These are phyloP conservation scores for Triticum turgidum DNA, from an alignment of 176 grass and related monocot species.

Conservation along the genomic window DNA sequence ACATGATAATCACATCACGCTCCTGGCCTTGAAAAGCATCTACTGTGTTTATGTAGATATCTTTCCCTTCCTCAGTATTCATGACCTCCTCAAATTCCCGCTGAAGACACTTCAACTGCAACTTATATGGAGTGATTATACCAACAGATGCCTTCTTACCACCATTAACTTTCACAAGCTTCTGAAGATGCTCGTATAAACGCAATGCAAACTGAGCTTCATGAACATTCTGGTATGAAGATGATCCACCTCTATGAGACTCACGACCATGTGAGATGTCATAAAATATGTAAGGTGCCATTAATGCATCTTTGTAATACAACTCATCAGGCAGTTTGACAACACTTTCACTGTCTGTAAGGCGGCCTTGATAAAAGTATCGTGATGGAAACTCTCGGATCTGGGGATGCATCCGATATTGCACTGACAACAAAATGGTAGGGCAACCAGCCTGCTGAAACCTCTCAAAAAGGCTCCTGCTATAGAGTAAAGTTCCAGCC, in stretches of 20 bases:
- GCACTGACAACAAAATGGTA: conserved; percentile 91
- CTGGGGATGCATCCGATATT: conserved; percentile 99
- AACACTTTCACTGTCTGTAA: conserved; percentile 93
- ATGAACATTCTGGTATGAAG: conserved; percentile 88
- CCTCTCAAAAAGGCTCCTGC: conserved; percentile 97
- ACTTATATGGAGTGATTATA: conserved; percentile 99
- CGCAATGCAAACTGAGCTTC: conserved; percentile 86
- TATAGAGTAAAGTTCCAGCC: conserved; percentile 93
- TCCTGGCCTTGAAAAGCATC: conserved; percentile 99
- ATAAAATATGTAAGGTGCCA: conserved; percentile 89
- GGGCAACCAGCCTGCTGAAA: conserved; percentile 96
- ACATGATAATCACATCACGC: conserved; percentile 99
- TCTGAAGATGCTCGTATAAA: conserved; percentile 87
- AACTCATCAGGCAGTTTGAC: conserved; percentile 68
- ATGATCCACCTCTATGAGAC: conserved; percentile 91
- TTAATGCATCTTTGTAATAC: conserved; percentile 76
- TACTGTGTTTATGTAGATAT: conserved; percentile 99
- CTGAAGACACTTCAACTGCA: conserved; percentile 97
- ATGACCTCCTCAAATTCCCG: conserved; percentile 85
- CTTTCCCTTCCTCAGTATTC: conserved; percentile 89
- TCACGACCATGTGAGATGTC: conserved; percentile 92
- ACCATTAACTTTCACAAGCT: conserved; percentile 73
- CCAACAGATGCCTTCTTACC: conserved; percentile 92
- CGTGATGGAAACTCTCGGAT: conserved; percentile 97
- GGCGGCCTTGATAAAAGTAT: conserved; percentile 93